Percentiles rank a stretch among this genome's conserved stretches.
Evolutionary conservation across 805 yeast genomes (phyloP).

Genomic region (Suhomyces pyralidae): DNA sequence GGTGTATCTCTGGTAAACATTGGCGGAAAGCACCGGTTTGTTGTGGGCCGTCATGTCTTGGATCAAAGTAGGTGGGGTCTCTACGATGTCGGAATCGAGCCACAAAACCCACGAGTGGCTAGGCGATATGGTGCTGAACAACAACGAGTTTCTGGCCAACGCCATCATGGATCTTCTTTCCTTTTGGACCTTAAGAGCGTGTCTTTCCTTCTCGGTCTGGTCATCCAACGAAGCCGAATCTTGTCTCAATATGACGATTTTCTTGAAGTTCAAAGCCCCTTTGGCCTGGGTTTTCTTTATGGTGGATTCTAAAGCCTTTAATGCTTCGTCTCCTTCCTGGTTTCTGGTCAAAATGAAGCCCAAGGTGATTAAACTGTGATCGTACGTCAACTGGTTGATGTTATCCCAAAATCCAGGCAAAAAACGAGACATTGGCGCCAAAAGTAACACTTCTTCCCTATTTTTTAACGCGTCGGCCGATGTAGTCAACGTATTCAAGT

Average conservation of each 20-base stretch:
- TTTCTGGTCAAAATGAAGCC: slow-evolving; percentile 91
- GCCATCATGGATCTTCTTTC: slow-evolving; percentile 91
- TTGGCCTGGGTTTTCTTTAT: slow-evolving; percentile 66
- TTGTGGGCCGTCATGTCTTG: slow-evolving; percentile 86
- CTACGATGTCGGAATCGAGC: slow-evolving; percentile 94
- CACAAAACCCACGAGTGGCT: slow-evolving; percentile 93
- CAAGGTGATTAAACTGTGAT: slow-evolving; percentile 77
- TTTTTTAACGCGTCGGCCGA: slow-evolving; percentile 70
- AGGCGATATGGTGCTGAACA: slow-evolving; percentile 86
- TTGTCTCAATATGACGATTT: slow-evolving; percentile 86
- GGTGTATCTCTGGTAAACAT: slow-evolving; percentile 81
- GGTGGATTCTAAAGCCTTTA: slow-evolving; percentile 68
- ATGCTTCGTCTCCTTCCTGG: slow-evolving; percentile 75
- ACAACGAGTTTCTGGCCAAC: slow-evolving; percentile 84
- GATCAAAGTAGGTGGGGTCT: slow-evolving; percentile 76
- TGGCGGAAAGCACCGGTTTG: slow-evolving; percentile 86
- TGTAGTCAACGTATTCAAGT: slow-evolving; percentile 74
- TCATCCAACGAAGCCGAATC: slow-evolving; percentile 74
- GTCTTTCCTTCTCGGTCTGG: slow-evolving; percentile 85
- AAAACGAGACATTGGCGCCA: slow-evolving; percentile 89
- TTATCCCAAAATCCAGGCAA: slow-evolving; percentile 87
- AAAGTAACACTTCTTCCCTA: slow-evolving; percentile 77
- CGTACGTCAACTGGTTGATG: slow-evolving; percentile 69
- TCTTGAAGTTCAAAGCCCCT: slow-evolving; percentile 65
- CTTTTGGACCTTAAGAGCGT: slow-evolving; percentile 81